A percentile compares a stretch with the other conserved stretches of the same genome.
phyloP scores from a whole-genome alignment of 2,329 filamentous ascomycete genomes.

The Ilyonectria destructans region DNA sequence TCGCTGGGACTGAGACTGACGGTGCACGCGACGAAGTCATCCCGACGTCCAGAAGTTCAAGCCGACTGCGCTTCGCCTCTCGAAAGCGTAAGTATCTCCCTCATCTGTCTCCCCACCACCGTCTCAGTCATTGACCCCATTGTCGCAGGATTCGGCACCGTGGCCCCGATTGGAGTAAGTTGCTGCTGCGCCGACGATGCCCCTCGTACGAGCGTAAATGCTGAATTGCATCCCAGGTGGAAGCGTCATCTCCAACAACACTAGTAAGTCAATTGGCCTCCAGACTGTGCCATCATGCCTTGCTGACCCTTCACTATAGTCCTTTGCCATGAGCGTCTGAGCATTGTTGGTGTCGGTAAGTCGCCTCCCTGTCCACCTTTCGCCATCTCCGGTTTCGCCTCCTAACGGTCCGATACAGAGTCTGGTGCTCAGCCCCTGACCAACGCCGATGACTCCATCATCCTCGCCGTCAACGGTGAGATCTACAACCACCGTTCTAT shows the following conservation, averaged over 20 bases:
- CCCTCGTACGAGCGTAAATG: conserved; percentile 42
- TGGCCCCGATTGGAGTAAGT: conserved; percentile 98
- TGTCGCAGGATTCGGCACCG: conserved; percentile 86
- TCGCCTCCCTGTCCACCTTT: conserved; percentile 43
- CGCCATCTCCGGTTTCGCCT: conserved; percentile 10
- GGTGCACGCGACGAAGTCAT: conserved; percentile 69
- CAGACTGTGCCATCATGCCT: neutral
- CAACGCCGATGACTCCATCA: conserved; percentile 90
- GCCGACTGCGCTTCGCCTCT: conserved; percentile 91
- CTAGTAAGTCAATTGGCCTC: conserved; percentile 75
- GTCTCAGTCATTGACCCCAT: conserved; percentile 35
- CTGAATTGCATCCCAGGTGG: conserved; percentile 74
- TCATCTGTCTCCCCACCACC: too few relatives aligned
- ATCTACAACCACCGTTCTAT: conserved; percentile 99
- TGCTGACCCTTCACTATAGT: conserved; percentile 69
- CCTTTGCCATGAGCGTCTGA: conserved; percentile 96
- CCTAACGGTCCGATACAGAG: conserved; percentile 68
- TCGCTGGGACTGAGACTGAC: conserved; percentile 21
- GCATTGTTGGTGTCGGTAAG: conserved; percentile 96
- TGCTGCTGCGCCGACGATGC: conserved; percentile 15
- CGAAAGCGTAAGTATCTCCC: conserved; percentile 83
- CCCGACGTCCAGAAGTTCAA: conserved; percentile 98
- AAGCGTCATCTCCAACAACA: conserved; percentile 90
- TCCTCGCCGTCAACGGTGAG: conserved; percentile 98
- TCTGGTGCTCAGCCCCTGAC: conserved; percentile 95